Evolutionary conservation across 2,329 filamentous ascomycete genomes (phyloP).

Genomic region (Trichoderma asperellum): DNA sequence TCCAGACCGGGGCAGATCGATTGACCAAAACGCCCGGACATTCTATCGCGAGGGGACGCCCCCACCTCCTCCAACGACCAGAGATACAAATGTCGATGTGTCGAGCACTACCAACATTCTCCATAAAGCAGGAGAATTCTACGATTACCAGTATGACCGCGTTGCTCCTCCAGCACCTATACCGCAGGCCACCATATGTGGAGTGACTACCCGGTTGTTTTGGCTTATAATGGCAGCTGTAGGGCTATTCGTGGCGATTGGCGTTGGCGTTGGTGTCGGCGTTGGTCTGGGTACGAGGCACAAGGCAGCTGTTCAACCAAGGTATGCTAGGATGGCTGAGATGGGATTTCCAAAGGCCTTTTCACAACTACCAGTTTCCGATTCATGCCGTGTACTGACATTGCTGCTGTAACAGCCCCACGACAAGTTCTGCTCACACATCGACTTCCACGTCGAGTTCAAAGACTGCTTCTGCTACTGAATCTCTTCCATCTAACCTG

Average conservation of each 20-base stretch:
- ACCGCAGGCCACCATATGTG: conserved; percentile 30
- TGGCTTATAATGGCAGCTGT: conserved; percentile 41
- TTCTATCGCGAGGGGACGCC: conserved; percentile 48
- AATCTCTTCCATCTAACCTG: conserved; percentile 33
- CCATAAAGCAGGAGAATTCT: conserved; percentile 23
- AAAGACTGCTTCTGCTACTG: conserved; percentile 31
- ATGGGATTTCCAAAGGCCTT: background rate
- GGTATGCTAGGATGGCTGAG: background rate
- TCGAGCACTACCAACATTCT: conserved; percentile 26
- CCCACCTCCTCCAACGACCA: conserved; percentile 32
- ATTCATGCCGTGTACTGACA: background rate
- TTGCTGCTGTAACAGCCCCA: background rate
- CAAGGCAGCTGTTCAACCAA: conserved; percentile 23
- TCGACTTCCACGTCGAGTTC: conserved; percentile 32
- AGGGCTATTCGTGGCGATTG: conserved; percentile 44
- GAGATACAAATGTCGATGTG: conserved; percentile 21
- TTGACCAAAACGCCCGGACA: conserved; percentile 34
- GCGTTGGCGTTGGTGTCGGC: conserved; percentile 43
- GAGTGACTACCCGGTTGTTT: conserved; percentile 41
- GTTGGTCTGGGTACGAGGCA: conserved; percentile 1
- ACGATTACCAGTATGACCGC: conserved; percentile 37
- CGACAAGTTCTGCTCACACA: background rate
- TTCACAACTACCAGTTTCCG: background rate
- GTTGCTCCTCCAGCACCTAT: conserved; percentile 28
- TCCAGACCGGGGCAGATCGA: conserved; percentile 8